Conservation (phyloP, 2,329 filamentous ascomycete species). For the Botrytis tulipae region DNA sequence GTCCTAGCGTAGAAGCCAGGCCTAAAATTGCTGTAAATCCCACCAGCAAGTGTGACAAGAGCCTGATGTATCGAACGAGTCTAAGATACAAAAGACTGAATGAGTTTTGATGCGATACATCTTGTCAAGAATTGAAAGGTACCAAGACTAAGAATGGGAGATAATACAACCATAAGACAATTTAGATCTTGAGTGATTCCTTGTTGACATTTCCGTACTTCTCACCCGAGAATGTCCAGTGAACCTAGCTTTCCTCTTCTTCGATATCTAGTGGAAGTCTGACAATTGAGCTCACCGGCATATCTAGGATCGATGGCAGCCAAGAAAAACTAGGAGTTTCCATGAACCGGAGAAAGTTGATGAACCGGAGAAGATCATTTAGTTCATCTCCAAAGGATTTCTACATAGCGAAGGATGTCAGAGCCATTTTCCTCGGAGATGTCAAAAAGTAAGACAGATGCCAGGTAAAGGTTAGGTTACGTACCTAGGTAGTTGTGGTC, state of each 20-base stretch:
- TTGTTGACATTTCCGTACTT: not conserved
- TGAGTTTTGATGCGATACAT: not conserved
- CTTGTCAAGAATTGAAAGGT: not conserved
- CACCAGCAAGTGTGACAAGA: not conserved
- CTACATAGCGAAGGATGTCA: not conserved
- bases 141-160: not conserved
- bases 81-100: not conserved
- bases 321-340: not conserved
- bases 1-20: not conserved
- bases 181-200: no score
- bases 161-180: not conserved
- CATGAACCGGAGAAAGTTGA: not conserved
- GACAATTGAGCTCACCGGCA: not conserved
- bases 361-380: not conserved
- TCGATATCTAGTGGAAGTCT: not conserved
- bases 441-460: not conserved
- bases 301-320: not conserved
- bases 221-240: not conserved
- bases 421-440: not conserved
- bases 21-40: not conserved
- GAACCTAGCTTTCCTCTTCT: not conserved
- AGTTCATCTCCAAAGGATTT: not conserved
- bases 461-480: not conserved
- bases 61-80: not conserved
- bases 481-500: not conserved